These are phyloP conservation scores for Cryptococcus sp. DNA, from an alignment of 1,284 basidiomycete species.

Conservation along the genomic window DNA sequence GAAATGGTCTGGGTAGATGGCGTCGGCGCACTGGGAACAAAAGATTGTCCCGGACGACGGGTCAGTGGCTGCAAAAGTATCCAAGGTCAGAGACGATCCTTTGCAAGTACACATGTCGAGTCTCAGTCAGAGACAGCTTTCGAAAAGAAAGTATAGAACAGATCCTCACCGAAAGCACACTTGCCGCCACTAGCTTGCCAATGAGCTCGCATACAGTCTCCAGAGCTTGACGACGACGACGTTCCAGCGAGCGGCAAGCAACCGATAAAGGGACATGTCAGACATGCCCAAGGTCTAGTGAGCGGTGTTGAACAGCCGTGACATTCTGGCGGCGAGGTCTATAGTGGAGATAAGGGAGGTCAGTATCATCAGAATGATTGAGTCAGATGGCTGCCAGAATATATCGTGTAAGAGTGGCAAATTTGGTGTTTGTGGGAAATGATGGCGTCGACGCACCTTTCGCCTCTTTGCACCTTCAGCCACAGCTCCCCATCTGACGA, in stretches of 20 bases:
- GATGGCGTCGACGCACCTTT: constrained; percentile 30
- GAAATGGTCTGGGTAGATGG: constrained; percentile 59
- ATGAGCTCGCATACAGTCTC: constrained; percentile 35
- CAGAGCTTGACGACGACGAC: constrained; percentile 12
- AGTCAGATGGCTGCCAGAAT: background rate
- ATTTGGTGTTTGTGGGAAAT: no score
- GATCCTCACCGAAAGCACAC: constrained; percentile 67
- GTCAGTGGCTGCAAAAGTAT: constrained; percentile 58
- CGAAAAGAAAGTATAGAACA: background rate
- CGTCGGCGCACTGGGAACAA: constrained; percentile 63
- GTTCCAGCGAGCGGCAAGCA: constrained; percentile 60
- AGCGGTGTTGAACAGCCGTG: constrained; percentile 63
- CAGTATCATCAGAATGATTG: background rate
- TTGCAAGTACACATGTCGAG: no score
- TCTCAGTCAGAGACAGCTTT: background rate
- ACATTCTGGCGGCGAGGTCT: constrained; percentile 62
- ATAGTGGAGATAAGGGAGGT: constrained; percentile 27
- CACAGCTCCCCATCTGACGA: constrained; percentile 40
- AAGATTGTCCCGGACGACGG: constrained; percentile 62
- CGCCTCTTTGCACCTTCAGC: constrained; percentile 39
- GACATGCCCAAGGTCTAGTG: constrained; percentile 72
- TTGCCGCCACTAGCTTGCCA: constrained; percentile 47
- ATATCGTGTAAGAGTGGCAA: background rate
- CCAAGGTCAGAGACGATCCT: background rate
- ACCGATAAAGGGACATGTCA: constrained; percentile 72